phyloP scores from a whole-genome alignment of 2,329 filamentous ascomycete genomes.

The Monosporascus sp. region DNA sequence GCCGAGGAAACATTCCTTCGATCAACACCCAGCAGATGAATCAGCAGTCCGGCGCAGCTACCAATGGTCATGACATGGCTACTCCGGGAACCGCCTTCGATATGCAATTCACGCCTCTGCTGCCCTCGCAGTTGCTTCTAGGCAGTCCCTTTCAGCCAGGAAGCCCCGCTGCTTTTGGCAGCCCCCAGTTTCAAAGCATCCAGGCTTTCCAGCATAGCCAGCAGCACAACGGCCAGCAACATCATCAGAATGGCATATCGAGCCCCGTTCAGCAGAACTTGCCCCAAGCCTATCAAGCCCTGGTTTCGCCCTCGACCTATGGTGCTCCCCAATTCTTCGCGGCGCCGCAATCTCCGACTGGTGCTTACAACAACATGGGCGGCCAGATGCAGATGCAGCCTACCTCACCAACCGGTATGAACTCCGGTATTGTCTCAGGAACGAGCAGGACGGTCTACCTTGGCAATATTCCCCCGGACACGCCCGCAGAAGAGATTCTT shows the following conservation, averaged over 20 bases:
- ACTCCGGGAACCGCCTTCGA: conserved; percentile 87
- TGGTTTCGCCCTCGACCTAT: conserved; percentile 81
- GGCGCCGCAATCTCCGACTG: conserved; percentile 77
- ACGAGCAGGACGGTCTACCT: conserved; percentile 96
- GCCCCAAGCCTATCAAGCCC: conserved; percentile 75
- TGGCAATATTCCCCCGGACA: conserved; percentile 97
- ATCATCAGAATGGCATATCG: conserved; percentile 52
- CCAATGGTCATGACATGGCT: conserved; percentile 67
- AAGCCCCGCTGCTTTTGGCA: conserved; percentile 83
- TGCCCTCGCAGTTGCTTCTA: conserved; percentile 89
- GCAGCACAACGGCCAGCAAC: conserved; percentile 37
- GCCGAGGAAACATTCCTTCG: conserved; percentile 78
- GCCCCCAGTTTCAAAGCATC: conserved; percentile 85
- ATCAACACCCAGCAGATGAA: conserved; percentile 79
- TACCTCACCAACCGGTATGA: conserved; percentile 69
- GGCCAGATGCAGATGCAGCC: conserved; percentile 57
- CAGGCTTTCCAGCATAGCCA: conserved; percentile 65
- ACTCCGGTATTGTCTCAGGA: conserved; percentile 75
- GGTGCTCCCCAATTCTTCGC: conserved; percentile 74
- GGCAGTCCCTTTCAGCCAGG: conserved; percentile 96
- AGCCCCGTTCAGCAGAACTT: conserved; percentile 74
- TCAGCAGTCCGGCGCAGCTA: conserved; percentile 36
- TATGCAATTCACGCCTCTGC: conserved; percentile 96
- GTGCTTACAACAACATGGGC: conserved; percentile 61
- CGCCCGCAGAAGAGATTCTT: conserved; percentile 91